Evolutionary conservation across 1,139 yeast genomes (phyloP), one percentile per base, ranked within the genome.

Genomic region (Lodderomyces metapsilosis): DNA sequence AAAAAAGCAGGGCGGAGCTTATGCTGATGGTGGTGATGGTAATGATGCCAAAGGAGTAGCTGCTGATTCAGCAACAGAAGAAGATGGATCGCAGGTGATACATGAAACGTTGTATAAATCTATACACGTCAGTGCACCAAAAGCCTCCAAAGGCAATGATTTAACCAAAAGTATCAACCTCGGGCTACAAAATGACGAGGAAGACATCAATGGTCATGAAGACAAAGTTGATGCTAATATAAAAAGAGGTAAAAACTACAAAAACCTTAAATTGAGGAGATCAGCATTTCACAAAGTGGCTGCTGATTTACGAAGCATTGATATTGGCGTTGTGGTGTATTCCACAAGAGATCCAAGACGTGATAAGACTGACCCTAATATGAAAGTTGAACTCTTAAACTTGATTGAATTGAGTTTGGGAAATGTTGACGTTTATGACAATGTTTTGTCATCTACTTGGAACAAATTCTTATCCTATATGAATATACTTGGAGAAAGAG

Each of bases 401-500:
- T 64, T 73, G 3, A 60, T 74, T 9, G 71, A 65, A n/a, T 38
- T 68, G 3, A 52, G 59, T 27, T 63, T 85, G 6, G 71, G 71
- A n/a, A 78, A 79, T 37, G 61, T 85, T 39, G 81, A 78, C 43
- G 68, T 88, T 2, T 66, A 78, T 44, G 98, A 92, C 58, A 86
- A 88, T 56, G 80, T 91, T 2, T 83, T 91, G 0, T 78, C 91
- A 0, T 91, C 98, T 0, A 84, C 95, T 0, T 92, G 98, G 97
- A 87, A 88, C 53, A 87, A 86, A 61, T 82, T 91, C 57, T 66
- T 84, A 24, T 80, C 94, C 0, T 78, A 83, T 51, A 75, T 85
- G 78, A 75, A 80, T 45, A 79, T 76, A 36, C 71, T 78, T 22
- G 89, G 88, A 0, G 87, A 81, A 36, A 66, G 91, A 36, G 95